phyloP scores from a whole-genome alignment of 2,329 filamentous ascomycete species.

The Trichophyton schoenleinii region DNA sequence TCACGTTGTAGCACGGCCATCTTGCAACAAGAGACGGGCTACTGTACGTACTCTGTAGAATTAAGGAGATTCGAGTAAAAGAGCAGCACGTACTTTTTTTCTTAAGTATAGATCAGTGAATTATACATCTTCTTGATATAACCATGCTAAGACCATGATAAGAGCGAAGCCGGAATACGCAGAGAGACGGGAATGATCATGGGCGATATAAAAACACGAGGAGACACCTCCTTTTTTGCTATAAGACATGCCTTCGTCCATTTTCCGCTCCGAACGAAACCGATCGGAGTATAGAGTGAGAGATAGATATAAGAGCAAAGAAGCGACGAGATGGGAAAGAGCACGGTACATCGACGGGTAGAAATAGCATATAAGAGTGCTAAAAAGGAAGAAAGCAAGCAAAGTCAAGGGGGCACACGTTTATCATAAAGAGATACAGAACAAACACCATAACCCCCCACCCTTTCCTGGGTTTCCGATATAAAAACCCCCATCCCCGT shows the following conservation, averaged over 20 bases:
- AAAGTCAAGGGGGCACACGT: background rate
- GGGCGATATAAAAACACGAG: background rate
- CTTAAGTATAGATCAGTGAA: background rate
- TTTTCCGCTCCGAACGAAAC: background rate
- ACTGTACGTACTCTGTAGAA: too few relatives aligned
- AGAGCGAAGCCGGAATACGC: background rate
- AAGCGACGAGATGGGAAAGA: background rate
- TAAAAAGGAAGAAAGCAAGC: background rate
- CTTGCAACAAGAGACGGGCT: too few relatives aligned
- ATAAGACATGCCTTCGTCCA: background rate
- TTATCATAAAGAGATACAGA: constrained; percentile 6
- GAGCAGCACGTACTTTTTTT: background rate
- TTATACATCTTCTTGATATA: background rate
- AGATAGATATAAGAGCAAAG: background rate
- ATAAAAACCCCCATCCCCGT: constrained; percentile 2
- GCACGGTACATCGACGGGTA: background rate
- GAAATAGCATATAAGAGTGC: background rate
- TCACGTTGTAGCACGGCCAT: background rate
- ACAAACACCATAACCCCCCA: constrained; percentile 5
- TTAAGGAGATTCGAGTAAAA: too few relatives aligned
- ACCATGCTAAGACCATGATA: background rate
- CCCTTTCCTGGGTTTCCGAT: constrained; percentile 5
- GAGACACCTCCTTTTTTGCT: background rate
- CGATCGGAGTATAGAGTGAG: background rate
- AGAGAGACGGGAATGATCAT: background rate